Evolutionary conservation across 1,284 basidiomycete species (phyloP).

Genomic region (Anthracocystis panici-leucophaei): DNA sequence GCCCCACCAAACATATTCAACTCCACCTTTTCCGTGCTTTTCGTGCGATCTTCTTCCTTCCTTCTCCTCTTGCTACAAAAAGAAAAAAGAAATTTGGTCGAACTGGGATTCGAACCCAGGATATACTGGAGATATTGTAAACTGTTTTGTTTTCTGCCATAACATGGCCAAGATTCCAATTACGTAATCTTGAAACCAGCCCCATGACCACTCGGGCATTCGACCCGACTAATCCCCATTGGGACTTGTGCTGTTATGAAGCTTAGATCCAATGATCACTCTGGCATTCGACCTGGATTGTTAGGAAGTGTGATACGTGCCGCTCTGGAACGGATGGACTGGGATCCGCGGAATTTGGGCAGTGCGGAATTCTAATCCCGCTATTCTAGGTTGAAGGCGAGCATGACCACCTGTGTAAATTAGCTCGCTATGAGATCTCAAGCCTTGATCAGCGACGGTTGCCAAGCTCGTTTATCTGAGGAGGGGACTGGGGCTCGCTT

Average conservation of each 20-base stretch:
- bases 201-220: constrained; percentile 59
- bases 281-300: too few relatives aligned
- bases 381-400: too few relatives aligned
- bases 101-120: constrained; percentile 58
- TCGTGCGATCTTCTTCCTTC: constrained; percentile 19
- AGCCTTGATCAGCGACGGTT: too few relatives aligned
- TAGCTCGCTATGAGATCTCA: too few relatives aligned
- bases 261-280: too few relatives aligned
- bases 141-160: constrained; percentile 25
- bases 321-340: neutral
- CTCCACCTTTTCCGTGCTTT: constrained; percentile 16
- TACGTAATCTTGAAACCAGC: constrained; percentile 46
- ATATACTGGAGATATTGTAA: constrained; percentile 54
- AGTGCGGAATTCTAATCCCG: neutral
- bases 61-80: neutral
- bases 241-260: too few relatives aligned
- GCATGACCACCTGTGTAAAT: too few relatives aligned
- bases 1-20: neutral
- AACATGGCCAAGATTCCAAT: constrained; percentile 45
- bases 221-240: constrained; percentile 35
- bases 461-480: too few relatives aligned
- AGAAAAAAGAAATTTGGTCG: constrained; percentile 34
- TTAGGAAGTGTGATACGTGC: too few relatives aligned
- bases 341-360: neutral
- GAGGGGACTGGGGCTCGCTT: too few relatives aligned